Conservation (phyloP, 208 protist species). For the Leishmania lainsoni region DNA sequence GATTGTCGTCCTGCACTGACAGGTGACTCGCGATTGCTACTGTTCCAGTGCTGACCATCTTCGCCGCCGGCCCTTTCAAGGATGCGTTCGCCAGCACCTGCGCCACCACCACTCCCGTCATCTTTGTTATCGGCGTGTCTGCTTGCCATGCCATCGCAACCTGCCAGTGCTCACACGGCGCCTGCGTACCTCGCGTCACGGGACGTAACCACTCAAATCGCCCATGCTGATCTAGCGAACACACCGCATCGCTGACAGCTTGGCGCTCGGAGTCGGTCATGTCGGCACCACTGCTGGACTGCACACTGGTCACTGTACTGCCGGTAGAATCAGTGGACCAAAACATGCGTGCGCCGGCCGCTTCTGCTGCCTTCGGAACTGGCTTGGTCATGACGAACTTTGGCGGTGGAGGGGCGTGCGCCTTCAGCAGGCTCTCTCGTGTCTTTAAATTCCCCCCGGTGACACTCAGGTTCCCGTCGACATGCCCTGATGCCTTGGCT, state of each 20-base stretch:
- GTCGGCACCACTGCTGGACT: constrained; percentile 24
- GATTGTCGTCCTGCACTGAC: constrained; percentile 29
- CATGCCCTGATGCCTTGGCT: constrained; percentile 24
- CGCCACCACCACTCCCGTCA: constrained; percentile 29
- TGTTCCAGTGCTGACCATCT: constrained; percentile 19
- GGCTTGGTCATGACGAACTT: constrained; percentile 79
- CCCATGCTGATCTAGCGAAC: constrained; percentile 27
- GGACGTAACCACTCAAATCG: constrained; percentile 30
- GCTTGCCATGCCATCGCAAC: constrained; percentile 14
- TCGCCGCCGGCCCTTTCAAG: constrained; percentile 20
- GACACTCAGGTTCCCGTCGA: constrained; percentile 11
- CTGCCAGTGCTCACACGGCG: constrained; percentile 27
- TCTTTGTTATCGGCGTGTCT: constrained; percentile 3
- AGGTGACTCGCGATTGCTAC: constrained; percentile 42
- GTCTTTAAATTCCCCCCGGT: constrained; percentile 5
- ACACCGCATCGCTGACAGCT: constrained; percentile 28
- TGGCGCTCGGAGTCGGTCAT: constrained; percentile 24
- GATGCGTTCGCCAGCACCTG: constrained; percentile 15
- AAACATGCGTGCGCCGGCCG: background rate
- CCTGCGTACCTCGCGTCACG: constrained; percentile 14
- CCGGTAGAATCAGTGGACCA: constrained; percentile 8
- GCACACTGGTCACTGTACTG: constrained; percentile 4
- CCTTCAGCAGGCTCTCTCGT: constrained; percentile 49
- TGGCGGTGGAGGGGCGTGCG: constrained; percentile 64
- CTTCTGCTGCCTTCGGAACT: constrained; percentile 34